Percentiles rank a stretch among this genome's conserved stretches.
phyloP scores from a whole-genome alignment of 768 basidiomycete genomes.

The Paxillus ammoniavirescens region DNA sequence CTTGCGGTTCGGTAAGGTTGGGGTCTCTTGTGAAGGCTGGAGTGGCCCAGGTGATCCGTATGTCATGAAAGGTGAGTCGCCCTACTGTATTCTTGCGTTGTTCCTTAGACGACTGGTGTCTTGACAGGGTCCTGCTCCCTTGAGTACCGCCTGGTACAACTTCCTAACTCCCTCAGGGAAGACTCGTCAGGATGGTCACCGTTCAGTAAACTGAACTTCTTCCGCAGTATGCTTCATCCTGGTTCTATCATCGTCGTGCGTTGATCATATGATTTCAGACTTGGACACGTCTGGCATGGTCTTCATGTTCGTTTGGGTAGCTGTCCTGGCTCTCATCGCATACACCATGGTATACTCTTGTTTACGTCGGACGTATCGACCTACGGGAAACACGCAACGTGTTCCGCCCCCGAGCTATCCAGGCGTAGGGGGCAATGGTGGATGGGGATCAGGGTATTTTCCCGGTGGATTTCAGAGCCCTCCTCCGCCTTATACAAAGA shows the following conservation, averaged over 20 bases:
- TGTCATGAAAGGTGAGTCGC: slow-evolving; percentile 73
- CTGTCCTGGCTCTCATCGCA: slow-evolving; percentile 47
- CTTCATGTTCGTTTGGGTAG: slow-evolving; percentile 59
- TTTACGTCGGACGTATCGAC: slow-evolving; percentile 31
- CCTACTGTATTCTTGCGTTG: neutral
- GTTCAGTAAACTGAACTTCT: slow-evolving; percentile 11
- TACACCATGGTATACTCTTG: slow-evolving; percentile 64
- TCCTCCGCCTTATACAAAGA: slow-evolving; percentile 57
- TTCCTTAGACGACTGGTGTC: neutral
- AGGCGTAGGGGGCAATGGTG: slow-evolving; percentile 16
- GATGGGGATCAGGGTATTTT: slow-evolving; percentile 46
- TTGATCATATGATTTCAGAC: slow-evolving; percentile 30
- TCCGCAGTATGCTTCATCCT: slow-evolving; percentile 19
- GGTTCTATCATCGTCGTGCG: neutral
- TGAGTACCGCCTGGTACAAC: slow-evolving; percentile 75
- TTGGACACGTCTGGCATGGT: slow-evolving; percentile 46
- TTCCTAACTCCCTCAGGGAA: slow-evolving; percentile 42
- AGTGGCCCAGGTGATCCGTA: slow-evolving; percentile 75
- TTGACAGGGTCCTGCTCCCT: slow-evolving; percentile 79
- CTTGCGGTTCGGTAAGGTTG: slow-evolving; percentile 79
- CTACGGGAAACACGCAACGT: slow-evolving; percentile 31
- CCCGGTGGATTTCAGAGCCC: slow-evolving; percentile 48
- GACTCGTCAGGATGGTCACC: slow-evolving; percentile 12
- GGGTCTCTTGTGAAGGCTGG: slow-evolving; percentile 93
- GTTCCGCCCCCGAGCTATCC: slow-evolving; percentile 31